Evolutionary conservation across 2,329 filamentous ascomycete genomes (phyloP).

Genomic region (Aspergillus fijiensis): DNA sequence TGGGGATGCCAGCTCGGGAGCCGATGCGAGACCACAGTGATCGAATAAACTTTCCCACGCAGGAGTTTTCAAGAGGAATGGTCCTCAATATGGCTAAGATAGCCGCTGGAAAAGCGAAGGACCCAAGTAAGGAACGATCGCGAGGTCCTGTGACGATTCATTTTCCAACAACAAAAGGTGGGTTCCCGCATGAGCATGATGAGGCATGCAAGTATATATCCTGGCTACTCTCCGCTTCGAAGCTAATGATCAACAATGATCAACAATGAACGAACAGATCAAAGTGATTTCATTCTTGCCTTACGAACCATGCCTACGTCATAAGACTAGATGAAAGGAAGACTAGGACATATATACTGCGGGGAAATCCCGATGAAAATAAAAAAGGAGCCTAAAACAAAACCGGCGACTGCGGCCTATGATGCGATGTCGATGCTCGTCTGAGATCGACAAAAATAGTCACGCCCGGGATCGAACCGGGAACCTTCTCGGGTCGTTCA

Average conservation of each 20-base stretch:
- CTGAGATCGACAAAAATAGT: conserved; percentile 26
- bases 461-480: conserved; percentile 41
- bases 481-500: conserved; percentile 38
- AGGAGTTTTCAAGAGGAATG: conserved; percentile 25
- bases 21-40: conserved; percentile 20
- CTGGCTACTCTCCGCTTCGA: too few relatives aligned
- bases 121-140: conserved; percentile 16
- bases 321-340: not conserved
- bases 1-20: conserved; percentile 21
- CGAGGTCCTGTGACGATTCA: conserved; percentile 26
- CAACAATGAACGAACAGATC: conserved; percentile 13
- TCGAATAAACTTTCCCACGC: conserved; percentile 21
- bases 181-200: not conserved
- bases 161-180: conserved; percentile 27
- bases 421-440: too few relatives aligned
- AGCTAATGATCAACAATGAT: too few relatives aligned
- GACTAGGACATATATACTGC: not conserved
- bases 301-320: conserved; percentile 4
- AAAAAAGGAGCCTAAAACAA: too few relatives aligned
- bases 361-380: not conserved
- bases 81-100: conserved; percentile 31
- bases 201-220: too few relatives aligned
- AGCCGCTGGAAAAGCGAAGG: conserved; percentile 26
- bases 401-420: not conserved
- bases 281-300: conserved; percentile 20